Base-by-base conservation (phyloP, 2,329 filamentous ascomycete species). In the Rosellinia necatrix region DNA sequence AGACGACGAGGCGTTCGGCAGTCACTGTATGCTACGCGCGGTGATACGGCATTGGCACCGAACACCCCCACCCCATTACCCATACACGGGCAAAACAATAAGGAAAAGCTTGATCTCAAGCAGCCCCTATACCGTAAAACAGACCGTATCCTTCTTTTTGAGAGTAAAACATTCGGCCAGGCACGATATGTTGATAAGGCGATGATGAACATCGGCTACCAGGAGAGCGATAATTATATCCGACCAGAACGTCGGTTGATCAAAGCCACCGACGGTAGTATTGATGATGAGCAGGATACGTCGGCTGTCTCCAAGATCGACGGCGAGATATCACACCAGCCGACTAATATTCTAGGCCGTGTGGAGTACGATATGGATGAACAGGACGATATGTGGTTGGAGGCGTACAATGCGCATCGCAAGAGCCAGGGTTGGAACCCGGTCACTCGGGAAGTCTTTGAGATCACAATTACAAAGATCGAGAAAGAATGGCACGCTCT, bases 321-420 rank as follows among this genome's bases (percentile, higher is more conserved):
- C 44, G 82, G 81, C 7, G 87, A 90, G 41, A 70, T 75, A 49
- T 34, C 65, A 4, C 72, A 72, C 34, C 68, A 71, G 34, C 75
- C 77, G 4, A 74, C 74, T 30, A 76, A 75, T 49, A 78, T 78
- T 15, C 82, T 96, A 34, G 91, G 91, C 10, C 87, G 91, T 53
- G 94, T 99, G 17, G 94, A 99, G 71, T 99, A 99, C 71, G 94
- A 99, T 72, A 99, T 99, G 94, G 94, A 99, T 69, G 94, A 99
- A 74, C 94, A 99, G 70, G 94, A 99, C 71, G 92, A 96, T 64
- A 91, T 92, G 76, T 99, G 94, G 94, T 78, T 99, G 22, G 89
- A 94, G 65, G 84, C 86, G 34, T 85, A 93, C 70, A 99, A 99
- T 67, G 76, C 78, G 10, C 86, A 89, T 66, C 85, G 94, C 55